These are phyloP conservation scores for Inonotus obliquus DNA, from an alignment of 1,284 basidiomycete species.

Conservation along the genomic window DNA sequence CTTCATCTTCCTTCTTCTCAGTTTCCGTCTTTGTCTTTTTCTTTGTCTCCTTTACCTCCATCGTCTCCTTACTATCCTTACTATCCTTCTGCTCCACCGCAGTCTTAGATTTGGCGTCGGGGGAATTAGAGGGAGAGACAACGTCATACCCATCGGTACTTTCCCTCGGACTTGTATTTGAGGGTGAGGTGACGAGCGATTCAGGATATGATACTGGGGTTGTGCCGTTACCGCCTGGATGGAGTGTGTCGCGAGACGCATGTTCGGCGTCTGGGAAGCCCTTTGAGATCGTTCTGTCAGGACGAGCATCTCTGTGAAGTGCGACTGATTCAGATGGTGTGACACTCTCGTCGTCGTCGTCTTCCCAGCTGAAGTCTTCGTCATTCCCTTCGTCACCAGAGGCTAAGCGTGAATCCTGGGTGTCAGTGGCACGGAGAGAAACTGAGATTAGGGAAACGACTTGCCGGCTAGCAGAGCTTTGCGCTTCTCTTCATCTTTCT, in stretches of 20 bases:
- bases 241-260: conserved; percentile 20
- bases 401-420: conserved; percentile 3
- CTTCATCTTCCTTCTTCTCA: conserved; percentile 31
- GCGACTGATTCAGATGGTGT: conserved; percentile 22
- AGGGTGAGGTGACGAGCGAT: conserved; percentile 34
- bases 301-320: neutral
- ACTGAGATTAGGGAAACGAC: conserved; percentile 20
- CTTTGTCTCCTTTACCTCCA: conserved; percentile 12
- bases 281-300: neutral
- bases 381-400: conserved; percentile 52
- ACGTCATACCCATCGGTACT: conserved; percentile 73
- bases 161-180: conserved; percentile 46
- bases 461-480: conserved; percentile 76
- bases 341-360: conserved; percentile 49
- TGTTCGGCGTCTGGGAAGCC: conserved; percentile 6
- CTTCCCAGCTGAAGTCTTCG: conserved; percentile 80
- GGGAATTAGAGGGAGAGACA: conserved; percentile 46
- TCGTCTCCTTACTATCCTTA: conserved; percentile 18
- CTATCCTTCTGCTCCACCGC: conserved; percentile 27
- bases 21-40: conserved; percentile 23
- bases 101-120: conserved; percentile 23
- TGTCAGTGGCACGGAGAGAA: conserved; percentile 9
- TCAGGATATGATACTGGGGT: conserved; percentile 22
- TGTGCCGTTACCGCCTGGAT: conserved; percentile 15
- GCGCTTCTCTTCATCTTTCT: conserved; percentile 76